Conservation (phyloP, 495 filamentous ascomycete genomes). For the Podospora tetraspora region DNA sequence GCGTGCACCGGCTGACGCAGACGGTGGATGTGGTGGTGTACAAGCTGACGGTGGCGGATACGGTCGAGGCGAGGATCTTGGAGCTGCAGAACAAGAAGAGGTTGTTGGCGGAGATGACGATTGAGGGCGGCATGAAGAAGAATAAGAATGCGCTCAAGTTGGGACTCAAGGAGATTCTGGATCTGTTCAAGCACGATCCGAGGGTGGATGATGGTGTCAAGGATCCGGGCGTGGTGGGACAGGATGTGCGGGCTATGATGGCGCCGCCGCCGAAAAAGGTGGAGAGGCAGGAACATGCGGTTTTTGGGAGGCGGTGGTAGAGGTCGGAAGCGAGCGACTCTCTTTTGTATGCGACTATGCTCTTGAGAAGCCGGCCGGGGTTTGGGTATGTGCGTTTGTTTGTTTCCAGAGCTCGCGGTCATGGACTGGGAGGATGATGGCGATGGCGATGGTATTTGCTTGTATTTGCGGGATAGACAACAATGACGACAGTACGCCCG, state of each 20-base stretch:
- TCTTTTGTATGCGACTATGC: not conserved
- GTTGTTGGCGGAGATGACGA: constrained; percentile 62
- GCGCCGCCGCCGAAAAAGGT: constrained; percentile 13
- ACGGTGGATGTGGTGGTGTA: constrained; percentile 91
- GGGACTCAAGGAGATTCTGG: constrained; percentile 88
- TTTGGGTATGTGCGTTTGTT: not conserved
- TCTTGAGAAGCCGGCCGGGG: not conserved
- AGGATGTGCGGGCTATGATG: constrained; percentile 17
- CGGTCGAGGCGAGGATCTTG: constrained; percentile 89
- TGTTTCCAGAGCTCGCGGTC: not conserved
- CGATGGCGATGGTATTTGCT: not conserved
- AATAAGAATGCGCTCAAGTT: constrained; percentile 67
- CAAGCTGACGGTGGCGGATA: constrained; percentile 76
- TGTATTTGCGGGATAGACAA: not conserved
- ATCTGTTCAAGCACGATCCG: constrained; percentile 76
- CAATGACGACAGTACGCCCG: not conserved
- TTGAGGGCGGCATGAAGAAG: constrained; percentile 43
- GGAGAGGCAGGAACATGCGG: constrained; percentile 28
- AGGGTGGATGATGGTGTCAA: constrained; percentile 6
- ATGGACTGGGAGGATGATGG: not conserved
- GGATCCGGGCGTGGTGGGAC: constrained; percentile 8
- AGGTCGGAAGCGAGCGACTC: not conserved
- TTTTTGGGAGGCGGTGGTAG: constrained; percentile 40
- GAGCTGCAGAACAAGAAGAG: constrained; percentile 90
- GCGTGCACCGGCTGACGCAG: constrained; percentile 93